These are phyloP conservation scores for Ceratocystis diversiconidia DNA, from an alignment of 2,329 filamentous ascomycete species.

Conservation along the genomic window DNA sequence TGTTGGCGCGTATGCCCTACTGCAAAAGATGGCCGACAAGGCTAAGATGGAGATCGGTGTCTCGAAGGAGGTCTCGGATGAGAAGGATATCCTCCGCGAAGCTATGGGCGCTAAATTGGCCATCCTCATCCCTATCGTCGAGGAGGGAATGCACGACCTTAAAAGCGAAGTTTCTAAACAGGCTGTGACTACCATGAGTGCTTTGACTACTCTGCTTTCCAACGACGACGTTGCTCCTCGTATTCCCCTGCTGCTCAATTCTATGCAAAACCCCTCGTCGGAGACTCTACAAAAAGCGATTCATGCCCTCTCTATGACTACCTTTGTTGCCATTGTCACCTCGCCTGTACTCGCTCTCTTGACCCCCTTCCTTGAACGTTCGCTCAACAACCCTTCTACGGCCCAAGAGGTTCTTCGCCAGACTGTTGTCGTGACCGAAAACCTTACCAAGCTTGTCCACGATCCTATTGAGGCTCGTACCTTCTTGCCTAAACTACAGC, in stretches of 20 bases:
- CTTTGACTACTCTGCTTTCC: conserved; percentile 74
- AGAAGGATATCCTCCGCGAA: conserved; percentile 81
- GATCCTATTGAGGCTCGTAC: conserved; percentile 85
- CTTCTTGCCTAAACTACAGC: conserved; percentile 87
- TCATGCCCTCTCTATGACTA: conserved; percentile 89
- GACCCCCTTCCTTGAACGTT: conserved; percentile 85
- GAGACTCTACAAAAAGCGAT: conserved; percentile 90
- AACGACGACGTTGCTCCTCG: conserved; percentile 94
- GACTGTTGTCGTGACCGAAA: conserved; percentile 92
- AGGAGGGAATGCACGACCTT: conserved; percentile 89
- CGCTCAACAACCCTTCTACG: conserved; percentile 80
- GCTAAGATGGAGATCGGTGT: conserved; percentile 68
- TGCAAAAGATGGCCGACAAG: conserved; percentile 92
- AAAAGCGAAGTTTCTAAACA: conserved; percentile 82
- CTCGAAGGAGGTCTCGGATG: conserved; percentile 67
- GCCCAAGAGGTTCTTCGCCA: conserved; percentile 89
- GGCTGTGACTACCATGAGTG: conserved; percentile 81
- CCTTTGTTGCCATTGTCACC: conserved; percentile 93
- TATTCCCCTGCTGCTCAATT: conserved; percentile 82
- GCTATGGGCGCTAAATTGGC: conserved; percentile 81
- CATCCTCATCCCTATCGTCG: conserved; percentile 76
- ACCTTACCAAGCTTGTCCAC: conserved; percentile 94
- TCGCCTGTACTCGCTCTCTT: conserved; percentile 89
- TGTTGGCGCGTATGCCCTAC: conserved; percentile 67
- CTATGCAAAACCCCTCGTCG: conserved; percentile 85